Conservation (phyloP, 148 eudicot genomes). For the Silene uniflora region DNA sequence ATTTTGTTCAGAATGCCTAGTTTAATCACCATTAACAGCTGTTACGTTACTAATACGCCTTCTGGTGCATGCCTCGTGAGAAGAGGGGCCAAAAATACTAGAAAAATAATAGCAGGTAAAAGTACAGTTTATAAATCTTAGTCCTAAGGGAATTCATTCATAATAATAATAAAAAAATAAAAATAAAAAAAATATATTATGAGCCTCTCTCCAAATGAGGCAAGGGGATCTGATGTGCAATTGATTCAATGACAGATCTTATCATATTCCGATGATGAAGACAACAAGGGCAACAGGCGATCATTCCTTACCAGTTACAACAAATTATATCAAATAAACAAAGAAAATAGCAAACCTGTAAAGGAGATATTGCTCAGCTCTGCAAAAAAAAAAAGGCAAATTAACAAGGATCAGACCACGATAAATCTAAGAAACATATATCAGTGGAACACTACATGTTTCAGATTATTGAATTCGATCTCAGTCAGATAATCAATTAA, state of each 20-base stretch:
- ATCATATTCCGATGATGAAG: not conserved
- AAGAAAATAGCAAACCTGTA: constrained; percentile 30
- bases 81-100: too few species aligned
- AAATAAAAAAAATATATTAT: too few species aligned
- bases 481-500: too few species aligned
- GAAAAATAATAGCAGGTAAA: too few species aligned
- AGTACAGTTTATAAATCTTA: not conserved
- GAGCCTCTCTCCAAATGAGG: not conserved
- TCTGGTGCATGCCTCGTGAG: too few species aligned
- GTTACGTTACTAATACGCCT: too few species aligned
- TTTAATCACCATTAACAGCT: too few species aligned
- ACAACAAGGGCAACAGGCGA: not conserved
- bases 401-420: not conserved
- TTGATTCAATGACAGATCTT: not conserved
- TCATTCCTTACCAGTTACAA: not conserved
- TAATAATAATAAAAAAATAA: too few species aligned
- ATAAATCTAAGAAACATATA: not conserved
- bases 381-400: constrained; percentile 23
- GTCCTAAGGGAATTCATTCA: not conserved
- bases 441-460: not conserved
- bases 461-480: not conserved
- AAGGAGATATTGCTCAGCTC: constrained; percentile 40
- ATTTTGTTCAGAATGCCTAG: too few species aligned
- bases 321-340: not conserved
- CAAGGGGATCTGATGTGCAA: not conserved